A percentile compares a stretch with the other conserved stretches of the same genome.
These are phyloP conservation scores for Groenewaldozyma salmanticensis DNA, from an alignment of 805 yeast genomes.

Conservation along the genomic window DNA sequence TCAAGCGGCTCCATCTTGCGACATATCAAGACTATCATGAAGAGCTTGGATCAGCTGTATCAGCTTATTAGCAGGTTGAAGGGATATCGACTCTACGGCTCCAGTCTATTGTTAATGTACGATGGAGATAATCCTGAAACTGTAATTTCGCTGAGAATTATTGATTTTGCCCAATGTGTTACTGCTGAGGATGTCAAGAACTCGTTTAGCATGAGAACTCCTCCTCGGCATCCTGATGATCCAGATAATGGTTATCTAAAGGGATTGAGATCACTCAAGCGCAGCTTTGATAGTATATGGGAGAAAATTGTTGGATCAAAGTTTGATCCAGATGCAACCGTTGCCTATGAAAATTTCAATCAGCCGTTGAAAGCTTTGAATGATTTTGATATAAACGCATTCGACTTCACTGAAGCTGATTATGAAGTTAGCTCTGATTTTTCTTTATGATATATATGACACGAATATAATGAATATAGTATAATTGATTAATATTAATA, in stretches of 20 bases:
- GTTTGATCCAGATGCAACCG: slow-evolving; percentile 5
- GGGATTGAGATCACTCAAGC: slow-evolving; percentile 66
- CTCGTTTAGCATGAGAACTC: slow-evolving; percentile 41
- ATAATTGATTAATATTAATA: neutral
- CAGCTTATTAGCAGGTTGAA: slow-evolving; percentile 43
- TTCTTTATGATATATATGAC: neutral
- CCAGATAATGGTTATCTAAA: slow-evolving; percentile 80
- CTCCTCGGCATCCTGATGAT: slow-evolving; percentile 54
- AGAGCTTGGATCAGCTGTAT: slow-evolving; percentile 49
- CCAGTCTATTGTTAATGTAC: slow-evolving; percentile 79
- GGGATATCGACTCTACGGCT: slow-evolving; percentile 87
- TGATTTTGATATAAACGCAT: slow-evolving; percentile 11
- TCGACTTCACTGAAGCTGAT: neutral
- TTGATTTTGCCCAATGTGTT: slow-evolving; percentile 93
- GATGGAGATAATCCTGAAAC: slow-evolving; percentile 43
- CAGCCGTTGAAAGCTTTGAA: slow-evolving; percentile 11
- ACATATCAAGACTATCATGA: slow-evolving; percentile 59
- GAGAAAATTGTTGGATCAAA: slow-evolving; percentile 10
- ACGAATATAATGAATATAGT: slow-evolving; percentile 2
- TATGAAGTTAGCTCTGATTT: neutral
- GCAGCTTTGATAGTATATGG: slow-evolving; percentile 38
- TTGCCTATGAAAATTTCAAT: neutral
- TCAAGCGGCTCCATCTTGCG: slow-evolving; percentile 45
- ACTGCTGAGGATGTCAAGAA: slow-evolving; percentile 40
- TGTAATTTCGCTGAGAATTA: slow-evolving; percentile 48